Percentiles rank a stretch among this genome's conserved stretches.
phyloP scores from a whole-genome alignment of 257 asterid genomes.

The Fraxinus excelsior region DNA sequence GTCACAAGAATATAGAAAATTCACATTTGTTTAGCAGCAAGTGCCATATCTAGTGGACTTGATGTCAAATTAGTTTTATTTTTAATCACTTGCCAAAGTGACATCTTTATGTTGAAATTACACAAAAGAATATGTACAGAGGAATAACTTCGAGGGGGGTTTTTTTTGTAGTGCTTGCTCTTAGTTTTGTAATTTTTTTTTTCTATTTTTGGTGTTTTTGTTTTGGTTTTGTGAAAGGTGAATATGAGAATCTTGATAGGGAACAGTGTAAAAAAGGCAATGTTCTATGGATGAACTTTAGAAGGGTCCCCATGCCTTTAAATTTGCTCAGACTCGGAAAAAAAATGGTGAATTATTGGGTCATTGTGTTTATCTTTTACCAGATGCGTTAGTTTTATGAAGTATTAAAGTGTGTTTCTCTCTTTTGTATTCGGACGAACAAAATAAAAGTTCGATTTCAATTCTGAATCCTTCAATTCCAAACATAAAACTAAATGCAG shows the following conservation, averaged over 20 bases:
- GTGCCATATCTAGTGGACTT: constrained; percentile 8
- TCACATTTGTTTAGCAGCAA: constrained; percentile 12
- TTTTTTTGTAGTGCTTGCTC: constrained; percentile 17
- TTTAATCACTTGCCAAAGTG: constrained; percentile 37
- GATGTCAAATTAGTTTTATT: constrained; percentile 38
- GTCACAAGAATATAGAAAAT: background rate
- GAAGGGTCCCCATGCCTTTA: constrained; percentile 2
- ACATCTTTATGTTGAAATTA: constrained; percentile 31
- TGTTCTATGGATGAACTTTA: constrained; percentile 28
- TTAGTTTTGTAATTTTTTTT: constrained; percentile 8
- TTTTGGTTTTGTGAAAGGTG: constrained; percentile 24
- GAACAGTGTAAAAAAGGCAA: constrained; percentile 41
- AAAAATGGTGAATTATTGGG: background rate
- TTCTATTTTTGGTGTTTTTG: background rate
- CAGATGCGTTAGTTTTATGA: background rate
- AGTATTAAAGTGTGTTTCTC: background rate
- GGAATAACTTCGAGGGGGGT: constrained; percentile 8
- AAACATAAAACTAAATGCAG: too few species aligned
- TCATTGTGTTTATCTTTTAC: background rate
- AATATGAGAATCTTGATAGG: constrained; percentile 43
- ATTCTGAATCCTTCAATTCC: too few species aligned
- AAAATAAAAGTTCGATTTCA: too few species aligned
- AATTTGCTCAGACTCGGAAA: background rate
- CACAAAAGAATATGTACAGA: constrained; percentile 20
- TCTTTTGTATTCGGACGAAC: background rate